phyloP scores from a whole-genome alignment of 257 asterid species.

The Scutellaria barbata region DNA sequence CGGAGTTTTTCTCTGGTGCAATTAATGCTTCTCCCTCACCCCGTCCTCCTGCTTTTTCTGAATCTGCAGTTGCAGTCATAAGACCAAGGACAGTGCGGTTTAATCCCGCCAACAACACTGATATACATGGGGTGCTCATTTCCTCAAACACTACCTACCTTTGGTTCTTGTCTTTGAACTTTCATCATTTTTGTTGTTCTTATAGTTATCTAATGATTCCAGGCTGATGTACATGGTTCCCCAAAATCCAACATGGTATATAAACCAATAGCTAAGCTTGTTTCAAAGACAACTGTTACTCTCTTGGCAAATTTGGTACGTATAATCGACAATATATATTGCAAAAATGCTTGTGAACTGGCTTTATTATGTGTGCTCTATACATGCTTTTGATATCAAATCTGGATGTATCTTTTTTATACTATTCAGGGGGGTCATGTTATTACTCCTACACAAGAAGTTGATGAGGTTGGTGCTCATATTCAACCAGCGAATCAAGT shows the following conservation, averaged over 20 bases:
- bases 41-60: constrained; percentile 42
- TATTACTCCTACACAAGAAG: constrained; percentile 38
- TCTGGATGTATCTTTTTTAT: constrained; percentile 25
- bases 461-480: constrained; percentile 34
- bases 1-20: constrained; percentile 58
- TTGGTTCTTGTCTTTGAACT: background rate
- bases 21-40: constrained; percentile 40
- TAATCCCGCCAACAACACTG: constrained; percentile 42
- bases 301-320: constrained; percentile 74
- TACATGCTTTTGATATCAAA: too few relatives aligned
- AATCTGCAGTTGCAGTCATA: constrained; percentile 51
- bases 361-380: too few relatives aligned
- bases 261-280: constrained; percentile 80
- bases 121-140: constrained; percentile 34
- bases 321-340: background rate
- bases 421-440: constrained; percentile 42
- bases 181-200: constrained; percentile 5
- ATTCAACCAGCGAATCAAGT: constrained; percentile 34
- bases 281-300: constrained; percentile 60
- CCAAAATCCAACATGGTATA: constrained; percentile 53
- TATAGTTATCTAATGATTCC: constrained; percentile 33
- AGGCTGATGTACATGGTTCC: constrained; percentile 46
- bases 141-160: background rate
- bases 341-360: background rate
- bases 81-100: constrained; percentile 71